Conservation (phyloP, 176 grass and related monocot genomes). For the Ananas comosus region DNA sequence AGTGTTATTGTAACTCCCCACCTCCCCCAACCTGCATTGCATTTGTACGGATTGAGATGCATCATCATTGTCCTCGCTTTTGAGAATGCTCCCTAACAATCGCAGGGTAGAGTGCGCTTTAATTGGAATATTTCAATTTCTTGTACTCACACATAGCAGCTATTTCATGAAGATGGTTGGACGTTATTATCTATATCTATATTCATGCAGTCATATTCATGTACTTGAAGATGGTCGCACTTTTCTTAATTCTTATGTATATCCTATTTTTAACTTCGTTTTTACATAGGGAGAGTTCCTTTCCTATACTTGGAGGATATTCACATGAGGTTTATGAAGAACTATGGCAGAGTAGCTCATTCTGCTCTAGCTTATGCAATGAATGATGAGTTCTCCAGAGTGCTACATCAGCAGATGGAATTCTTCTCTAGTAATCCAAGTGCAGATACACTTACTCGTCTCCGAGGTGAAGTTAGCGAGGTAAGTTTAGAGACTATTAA, state of each 20-base stretch:
- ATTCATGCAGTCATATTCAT: background rate
- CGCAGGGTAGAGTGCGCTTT: no score
- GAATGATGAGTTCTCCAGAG: slow-evolving; percentile 95
- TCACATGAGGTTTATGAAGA: slow-evolving; percentile 98
- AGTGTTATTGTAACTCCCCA: no score
- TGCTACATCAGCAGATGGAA: slow-evolving; percentile 96
- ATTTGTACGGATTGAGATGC: no score
- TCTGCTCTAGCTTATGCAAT: slow-evolving; percentile 74
- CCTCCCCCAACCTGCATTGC: no score
- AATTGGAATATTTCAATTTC: no score
- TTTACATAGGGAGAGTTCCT: slow-evolving; percentile 57
- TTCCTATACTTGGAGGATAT: slow-evolving; percentile 95
- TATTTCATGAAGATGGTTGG: no score
- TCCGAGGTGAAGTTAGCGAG: slow-evolving; percentile 80
- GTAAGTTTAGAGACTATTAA: slow-evolving; percentile 23
- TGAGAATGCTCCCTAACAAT: no score
- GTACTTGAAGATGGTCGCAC: no score
- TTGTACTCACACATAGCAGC: no score
- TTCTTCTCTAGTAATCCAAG: slow-evolving; percentile 92
- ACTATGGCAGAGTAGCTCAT: slow-evolving; percentile 66
- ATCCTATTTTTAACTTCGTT: background rate
- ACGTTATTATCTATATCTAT: no score
- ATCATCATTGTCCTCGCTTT: no score
- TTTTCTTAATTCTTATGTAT: background rate
- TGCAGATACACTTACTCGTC: slow-evolving; percentile 67